Conservation (phyloP, 257 asterid genomes). For the Galeopsis tetrahit region DNA sequence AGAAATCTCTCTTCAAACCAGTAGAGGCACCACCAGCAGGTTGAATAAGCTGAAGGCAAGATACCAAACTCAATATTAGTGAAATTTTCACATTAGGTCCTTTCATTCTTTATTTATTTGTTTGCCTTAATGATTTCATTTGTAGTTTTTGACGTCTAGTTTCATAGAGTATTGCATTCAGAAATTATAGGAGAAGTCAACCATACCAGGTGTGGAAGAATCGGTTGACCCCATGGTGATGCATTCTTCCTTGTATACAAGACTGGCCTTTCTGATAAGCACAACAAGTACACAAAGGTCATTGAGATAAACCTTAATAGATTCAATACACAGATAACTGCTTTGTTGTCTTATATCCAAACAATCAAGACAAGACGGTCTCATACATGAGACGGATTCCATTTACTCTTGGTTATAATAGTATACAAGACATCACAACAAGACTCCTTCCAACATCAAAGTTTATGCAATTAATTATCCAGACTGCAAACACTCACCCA, state of each 20-base stretch:
- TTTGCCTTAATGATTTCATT: neutral
- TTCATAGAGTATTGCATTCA: neutral
- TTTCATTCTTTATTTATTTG: slow-evolving; percentile 1
- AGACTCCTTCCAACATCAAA: neutral
- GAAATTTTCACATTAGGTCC: slow-evolving; percentile 2
- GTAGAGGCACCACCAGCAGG: slow-evolving; percentile 54
- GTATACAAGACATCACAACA: too few species aligned
- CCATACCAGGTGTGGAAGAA: slow-evolving; percentile 84
- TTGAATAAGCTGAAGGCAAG: slow-evolving; percentile 55
- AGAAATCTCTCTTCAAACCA: slow-evolving; percentile 75
- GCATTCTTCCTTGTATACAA: slow-evolving; percentile 61
- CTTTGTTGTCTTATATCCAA: neutral
- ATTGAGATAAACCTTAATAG: slow-evolving; percentile 21
- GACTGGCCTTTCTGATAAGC: slow-evolving; percentile 74
- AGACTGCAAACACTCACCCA: neutral
- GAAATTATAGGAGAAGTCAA: slow-evolving; percentile 17
- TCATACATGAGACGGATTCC: too few species aligned
- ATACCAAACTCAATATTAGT: slow-evolving; percentile 17
- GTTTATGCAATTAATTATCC: slow-evolving; percentile 17
- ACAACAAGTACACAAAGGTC: slow-evolving; percentile 30
- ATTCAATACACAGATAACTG: slow-evolving; percentile 12
- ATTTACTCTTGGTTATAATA: too few species aligned
- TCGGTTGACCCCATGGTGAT: slow-evolving; percentile 67
- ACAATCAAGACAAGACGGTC: too few species aligned
- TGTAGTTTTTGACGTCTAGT: neutral